Evolutionary conservation across 1,284 basidiomycete genomes (phyloP).

Genomic region (Rhodotorula sp.): DNA sequence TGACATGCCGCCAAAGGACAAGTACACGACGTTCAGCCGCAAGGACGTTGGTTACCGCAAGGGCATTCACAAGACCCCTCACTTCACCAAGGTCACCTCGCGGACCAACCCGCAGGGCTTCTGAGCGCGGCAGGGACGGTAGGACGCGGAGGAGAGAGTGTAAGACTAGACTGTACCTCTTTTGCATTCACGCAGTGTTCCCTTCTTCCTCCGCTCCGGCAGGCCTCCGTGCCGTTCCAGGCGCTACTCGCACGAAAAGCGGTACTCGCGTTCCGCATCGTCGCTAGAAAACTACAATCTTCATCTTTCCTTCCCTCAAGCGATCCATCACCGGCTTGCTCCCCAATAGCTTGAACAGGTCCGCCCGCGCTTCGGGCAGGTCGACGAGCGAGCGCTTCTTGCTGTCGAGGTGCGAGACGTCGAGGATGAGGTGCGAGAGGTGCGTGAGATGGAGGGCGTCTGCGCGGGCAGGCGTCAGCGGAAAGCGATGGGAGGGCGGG

Average conservation of each 20-base stretch:
- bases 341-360: conserved; percentile 72
- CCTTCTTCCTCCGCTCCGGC: neutral
- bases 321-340: conserved; percentile 63
- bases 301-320: conserved; percentile 69
- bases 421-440: conserved; percentile 76
- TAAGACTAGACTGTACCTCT: conserved; percentile 6
- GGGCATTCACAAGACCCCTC: conserved; percentile 82
- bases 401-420: conserved; percentile 63
- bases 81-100: conserved; percentile 65
- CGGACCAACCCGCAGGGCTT: conserved; percentile 87
- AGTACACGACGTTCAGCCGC: conserved; percentile 88
- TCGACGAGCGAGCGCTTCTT: conserved; percentile 74
- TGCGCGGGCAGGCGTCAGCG: conserved; percentile 45
- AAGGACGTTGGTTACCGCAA: conserved; percentile 79
- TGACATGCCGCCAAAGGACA: conserved; percentile 85
- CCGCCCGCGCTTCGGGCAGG: conserved; percentile 76
- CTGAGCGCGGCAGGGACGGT: conserved; percentile 54
- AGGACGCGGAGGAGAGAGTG: neutral
- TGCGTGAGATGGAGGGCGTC: conserved; percentile 70
- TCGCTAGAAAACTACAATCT: conserved; percentile 58
- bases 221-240: no score
- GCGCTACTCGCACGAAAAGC: neutral
- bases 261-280: no score
- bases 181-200: neutral
- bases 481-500: conserved; percentile 14